Conservation (phyloP, 2,329 filamentous ascomycete genomes). For the Ascomycota sp. region DNA sequence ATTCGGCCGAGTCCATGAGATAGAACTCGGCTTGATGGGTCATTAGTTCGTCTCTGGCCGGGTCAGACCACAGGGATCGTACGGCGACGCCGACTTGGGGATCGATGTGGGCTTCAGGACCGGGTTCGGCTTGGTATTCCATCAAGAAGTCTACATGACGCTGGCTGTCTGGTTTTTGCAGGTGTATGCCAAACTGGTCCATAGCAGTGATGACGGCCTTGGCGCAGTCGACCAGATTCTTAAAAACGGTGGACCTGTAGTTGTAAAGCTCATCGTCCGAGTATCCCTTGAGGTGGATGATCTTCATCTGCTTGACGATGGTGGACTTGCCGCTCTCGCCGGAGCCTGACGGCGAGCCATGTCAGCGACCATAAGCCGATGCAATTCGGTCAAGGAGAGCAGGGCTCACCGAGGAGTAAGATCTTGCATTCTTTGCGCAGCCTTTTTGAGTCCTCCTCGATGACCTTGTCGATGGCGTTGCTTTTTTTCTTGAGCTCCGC, state of each 20-base stretch:
- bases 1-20: conserved; percentile 95
- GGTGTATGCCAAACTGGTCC: conserved; percentile 72
- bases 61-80: conserved; percentile 73
- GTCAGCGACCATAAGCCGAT: conserved; percentile 1
- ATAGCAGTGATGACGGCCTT: conserved; percentile 83
- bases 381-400: conserved; percentile 1
- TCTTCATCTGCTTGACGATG: conserved; percentile 99
- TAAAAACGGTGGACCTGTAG: conserved; percentile 91
- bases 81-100: conserved; percentile 62
- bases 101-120: conserved; percentile 69
- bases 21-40: conserved; percentile 96
- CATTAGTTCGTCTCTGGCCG: conserved; percentile 59
- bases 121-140: conserved; percentile 75
- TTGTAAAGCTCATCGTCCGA: conserved; percentile 80
- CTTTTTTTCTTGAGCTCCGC: conserved; percentile 87
- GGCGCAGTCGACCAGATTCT: conserved; percentile 91
- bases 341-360: conserved; percentile 38
- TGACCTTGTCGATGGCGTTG: conserved; percentile 77
- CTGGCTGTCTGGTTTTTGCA: conserved; percentile 46
- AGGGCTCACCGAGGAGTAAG: conserved; percentile 53
- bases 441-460: conserved; percentile 85
- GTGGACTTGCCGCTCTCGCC: conserved; percentile 98
- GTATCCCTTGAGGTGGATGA: conserved; percentile 96
- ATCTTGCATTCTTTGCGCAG: conserved; percentile 98
- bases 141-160: conserved; percentile 59